Base-by-base conservation (phyloP, 306 rosid genomes). In the Carpinus fangiana region DNA sequence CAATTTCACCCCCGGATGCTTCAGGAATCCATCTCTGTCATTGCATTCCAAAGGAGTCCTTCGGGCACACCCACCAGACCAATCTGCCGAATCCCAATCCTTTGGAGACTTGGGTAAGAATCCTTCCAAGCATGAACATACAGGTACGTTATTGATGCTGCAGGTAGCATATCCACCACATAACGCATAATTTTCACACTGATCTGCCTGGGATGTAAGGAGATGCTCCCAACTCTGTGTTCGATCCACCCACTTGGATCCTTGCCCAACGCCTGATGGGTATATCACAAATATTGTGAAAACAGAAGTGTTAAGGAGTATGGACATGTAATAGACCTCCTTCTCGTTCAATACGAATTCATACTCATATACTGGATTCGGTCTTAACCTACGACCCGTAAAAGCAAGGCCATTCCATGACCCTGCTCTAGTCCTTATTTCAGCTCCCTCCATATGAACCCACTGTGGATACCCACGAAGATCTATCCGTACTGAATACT, bases 381-480 rank as follows among this genome's bases (percentile, higher is more conserved):
- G 68, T 36, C 46, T 50, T 18, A 17, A 61, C 71, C 50, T 48
- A 62, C 31, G 2, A 0, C 74, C 78, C 7, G 74, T 68, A 20
- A 85, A 34, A 60, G 47, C 0, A 14, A 50, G 14, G 13, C 86
- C 88, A 47, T 79, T 85, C 86, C 86, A 79, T 20, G 83, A 66
- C 0, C 83, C 78, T 23, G 36, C 0, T 79, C 81, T 79, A 12
- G n/a, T 7, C 41, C 0, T 61, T 12, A 61, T 61, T 5, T 7
- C 1, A 28, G 3, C 18, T 10, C 67, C 67, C 8, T 28, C 4
- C 67, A 61, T 61, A 61, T 12, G 1, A 36, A 66, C 71, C 48
- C 3, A 0, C 9, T 66, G 71, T 2, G 71, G 50, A 66, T 38
- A 26, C 71, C 71, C 71, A 8, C 28, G 50, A 36, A 0, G 23